A percentile compares a stretch with the other conserved stretches of the same genome.
phyloP scores from a whole-genome alignment of 2,329 filamentous ascomycete species.

The Exserohilum rostratum region DNA sequence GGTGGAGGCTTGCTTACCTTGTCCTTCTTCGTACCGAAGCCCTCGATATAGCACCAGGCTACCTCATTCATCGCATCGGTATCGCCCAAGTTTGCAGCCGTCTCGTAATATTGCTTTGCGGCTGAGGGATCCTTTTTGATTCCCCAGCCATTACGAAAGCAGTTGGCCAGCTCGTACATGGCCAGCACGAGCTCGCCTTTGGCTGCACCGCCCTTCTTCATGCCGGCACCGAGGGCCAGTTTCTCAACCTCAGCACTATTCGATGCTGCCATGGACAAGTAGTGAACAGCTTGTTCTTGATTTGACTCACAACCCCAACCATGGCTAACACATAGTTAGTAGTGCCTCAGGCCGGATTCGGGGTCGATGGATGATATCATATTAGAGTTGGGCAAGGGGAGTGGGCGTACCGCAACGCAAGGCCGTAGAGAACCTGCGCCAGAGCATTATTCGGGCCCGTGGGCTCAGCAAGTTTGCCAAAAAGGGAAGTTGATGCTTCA shows the following conservation, averaged over 20 bases:
- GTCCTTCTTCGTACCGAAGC: conserved; percentile 97
- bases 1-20: conserved; percentile 71
- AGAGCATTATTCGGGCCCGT: conserved; percentile 87
- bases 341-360: conserved; percentile 18
- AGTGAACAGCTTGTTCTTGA: conserved; percentile 75
- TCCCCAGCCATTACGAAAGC: conserved; percentile 94
- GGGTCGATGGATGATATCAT: conserved; percentile 17
- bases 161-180: conserved; percentile 93
- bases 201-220: conserved; percentile 90
- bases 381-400: background rate
- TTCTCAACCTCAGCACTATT: conserved; percentile 89
- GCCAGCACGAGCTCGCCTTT: conserved; percentile 96
- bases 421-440: conserved; percentile 93
- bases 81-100: conserved; percentile 93
- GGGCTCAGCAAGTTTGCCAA: conserved; percentile 81
- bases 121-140: conserved; percentile 84
- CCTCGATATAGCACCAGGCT: conserved; percentile 93
- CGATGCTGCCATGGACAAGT: conserved; percentile 84
- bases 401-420: conserved; percentile 74
- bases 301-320: conserved; percentile 87
- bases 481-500: conserved; percentile 80
- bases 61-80: conserved; percentile 98
- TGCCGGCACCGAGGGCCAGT: conserved; percentile 80
- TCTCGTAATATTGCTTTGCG: conserved; percentile 92
- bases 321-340: conserved; percentile 64